Base-by-base conservation (phyloP, 2,329 filamentous ascomycete species). In the Ramularia endophylla region DNA sequence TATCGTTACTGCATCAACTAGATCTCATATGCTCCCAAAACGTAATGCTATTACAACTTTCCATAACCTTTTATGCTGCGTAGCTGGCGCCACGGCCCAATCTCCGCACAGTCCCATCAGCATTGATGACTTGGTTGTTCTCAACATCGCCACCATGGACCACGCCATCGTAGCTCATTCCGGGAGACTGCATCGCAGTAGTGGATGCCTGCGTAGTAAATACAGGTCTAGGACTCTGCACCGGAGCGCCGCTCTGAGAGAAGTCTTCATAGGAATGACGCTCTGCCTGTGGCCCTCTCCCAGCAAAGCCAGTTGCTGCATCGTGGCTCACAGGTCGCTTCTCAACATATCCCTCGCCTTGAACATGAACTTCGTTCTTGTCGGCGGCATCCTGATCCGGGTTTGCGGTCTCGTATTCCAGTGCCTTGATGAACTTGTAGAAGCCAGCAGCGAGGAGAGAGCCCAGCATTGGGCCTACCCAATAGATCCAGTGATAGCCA, bases 361-460 rank as follows among this genome's bases (percentile, higher is more conserved):
- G n/a, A n/a, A n/a, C n/a, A n/a, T 31, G 31, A 11, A 37, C 20
- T 15, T 38, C 40, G 5, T 41, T 22, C 13, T 40, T 33, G 11
- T 34, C 32, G 13, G 31, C 31, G 12, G 34, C 27, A 22, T 50
- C 47, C 13, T 46, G 45, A 16, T 41, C 43, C 8, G 55, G 55
- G 31, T 62, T 62, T 13, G 57, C 59, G 19, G 53, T 60, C 47
- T 57, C 55, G 46, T 61, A 61, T 36, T 59, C 57, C 15, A 61
- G 46, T 6, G 51, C 41, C 38, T 60, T 56, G 47, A 60, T 52
- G 40, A 59, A 52, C 31, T 59, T 60, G 51, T 59, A 61, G 44
- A 61, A 61, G 2, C 50, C 52, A 2, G 52, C 55, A 2, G 57
- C 56, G 2, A 61, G 36, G 13, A 59, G 36, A 12, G 57, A 51